Evolutionary conservation across 116 monocot species (phyloP).

Genomic region (Trichopus zeylanicus): DNA sequence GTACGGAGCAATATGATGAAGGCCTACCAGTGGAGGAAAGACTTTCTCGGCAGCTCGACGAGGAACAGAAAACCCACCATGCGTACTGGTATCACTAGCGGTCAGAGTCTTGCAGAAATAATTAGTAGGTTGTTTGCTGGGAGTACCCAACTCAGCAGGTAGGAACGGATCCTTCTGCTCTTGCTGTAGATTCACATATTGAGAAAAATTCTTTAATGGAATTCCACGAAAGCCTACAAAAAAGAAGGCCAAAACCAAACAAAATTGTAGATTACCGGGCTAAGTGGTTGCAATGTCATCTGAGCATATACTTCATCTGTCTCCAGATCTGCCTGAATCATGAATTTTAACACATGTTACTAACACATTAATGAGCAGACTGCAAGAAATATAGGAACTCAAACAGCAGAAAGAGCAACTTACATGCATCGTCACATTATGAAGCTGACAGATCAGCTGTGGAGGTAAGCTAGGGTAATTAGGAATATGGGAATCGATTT

Average conservation of each 20-base stretch:
- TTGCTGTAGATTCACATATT: slow-evolving; percentile 34
- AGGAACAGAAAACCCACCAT: slow-evolving; percentile 89
- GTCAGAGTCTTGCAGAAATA: slow-evolving; percentile 90
- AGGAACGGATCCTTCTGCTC: slow-evolving; percentile 85
- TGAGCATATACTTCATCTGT: slow-evolving; percentile 95
- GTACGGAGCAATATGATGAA: not conserved
- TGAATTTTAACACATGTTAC: not conserved
- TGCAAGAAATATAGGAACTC: not conserved
- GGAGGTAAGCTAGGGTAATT: slow-evolving; percentile 78
- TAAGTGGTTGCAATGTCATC: slow-evolving; percentile 91
- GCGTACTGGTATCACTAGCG: slow-evolving; percentile 92
- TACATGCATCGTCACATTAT: slow-evolving; percentile 76
- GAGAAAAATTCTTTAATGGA: not conserved
- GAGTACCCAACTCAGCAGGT: slow-evolving; percentile 59
- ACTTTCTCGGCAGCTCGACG: slow-evolving; percentile 91
- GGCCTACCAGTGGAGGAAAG: slow-evolving; percentile 75
- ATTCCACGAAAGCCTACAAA: not conserved
- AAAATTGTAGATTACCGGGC: slow-evolving; percentile 36
- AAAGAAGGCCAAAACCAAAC: slow-evolving; percentile 3
- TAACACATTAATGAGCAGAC: not conserved
- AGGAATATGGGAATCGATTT: slow-evolving; percentile 64
- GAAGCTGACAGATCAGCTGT: slow-evolving; percentile 70
- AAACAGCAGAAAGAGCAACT: slow-evolving; percentile 7
- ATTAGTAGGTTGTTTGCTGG: slow-evolving; percentile 85
- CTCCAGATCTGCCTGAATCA: slow-evolving; percentile 73